Evolutionary conservation across 2,329 filamentous ascomycete species (phyloP).

Genomic region (Pseudopithomyces chartarum): DNA sequence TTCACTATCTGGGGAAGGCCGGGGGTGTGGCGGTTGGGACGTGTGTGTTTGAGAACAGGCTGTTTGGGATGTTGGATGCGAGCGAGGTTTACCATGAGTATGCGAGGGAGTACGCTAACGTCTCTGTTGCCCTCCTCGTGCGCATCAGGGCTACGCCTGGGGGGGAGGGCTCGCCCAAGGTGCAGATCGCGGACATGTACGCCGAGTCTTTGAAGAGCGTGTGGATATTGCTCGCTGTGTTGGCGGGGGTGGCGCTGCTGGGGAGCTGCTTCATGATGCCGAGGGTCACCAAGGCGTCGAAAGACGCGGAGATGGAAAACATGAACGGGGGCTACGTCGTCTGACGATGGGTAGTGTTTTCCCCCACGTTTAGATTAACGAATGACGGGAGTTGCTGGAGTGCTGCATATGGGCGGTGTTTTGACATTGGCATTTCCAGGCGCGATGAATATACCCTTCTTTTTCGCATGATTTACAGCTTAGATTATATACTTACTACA

Average conservation of each 20-base stretch:
- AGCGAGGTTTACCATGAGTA: slow-evolving; percentile 22
- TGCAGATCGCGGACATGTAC: slow-evolving; percentile 29
- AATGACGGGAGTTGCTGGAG: background rate
- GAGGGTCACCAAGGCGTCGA: background rate
- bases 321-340: slow-evolving; percentile 9
- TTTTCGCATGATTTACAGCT: background rate
- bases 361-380: background rate
- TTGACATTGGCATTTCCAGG: background rate
- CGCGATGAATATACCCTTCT: slow-evolving; percentile 8
- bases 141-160: slow-evolving; percentile 25
- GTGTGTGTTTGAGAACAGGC: slow-evolving; percentile 47
- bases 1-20: slow-evolving; percentile 54
- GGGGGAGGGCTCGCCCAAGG: slow-evolving; percentile 13
- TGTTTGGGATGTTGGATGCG: slow-evolving; percentile 24
- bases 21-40: slow-evolving; percentile 54
- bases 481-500: no score
- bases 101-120: slow-evolving; percentile 25
- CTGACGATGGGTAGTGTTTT: background rate
- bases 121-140: slow-evolving; percentile 32
- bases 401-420: background rate
- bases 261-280: slow-evolving; percentile 22
- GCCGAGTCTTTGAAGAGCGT: slow-evolving; percentile 29
- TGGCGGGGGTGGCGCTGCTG: slow-evolving; percentile 29
- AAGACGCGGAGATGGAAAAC: slow-evolving; percentile 9
- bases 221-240: slow-evolving; percentile 36